Base-by-base conservation (phyloP, 2,329 filamentous ascomycete species). In the Aspergillus udagawae region DNA sequence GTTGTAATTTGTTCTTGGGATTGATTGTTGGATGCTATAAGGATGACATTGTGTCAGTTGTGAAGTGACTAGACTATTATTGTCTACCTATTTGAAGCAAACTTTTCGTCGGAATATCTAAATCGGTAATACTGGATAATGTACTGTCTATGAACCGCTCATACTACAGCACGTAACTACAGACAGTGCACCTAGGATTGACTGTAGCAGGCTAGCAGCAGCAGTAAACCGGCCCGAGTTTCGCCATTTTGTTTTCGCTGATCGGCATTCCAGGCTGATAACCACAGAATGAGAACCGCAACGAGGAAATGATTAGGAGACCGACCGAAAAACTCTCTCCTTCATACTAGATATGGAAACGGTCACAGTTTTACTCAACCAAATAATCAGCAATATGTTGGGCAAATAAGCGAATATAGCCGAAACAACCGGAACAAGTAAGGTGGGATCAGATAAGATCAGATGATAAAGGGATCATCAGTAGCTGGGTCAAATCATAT, bases 391-490 rank as follows among this genome's bases (percentile, higher is more conserved):
- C 32, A 17, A 38, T 38, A 7, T 7, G 32, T 17, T 5, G 32
- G 14, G 32, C 32, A 35, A 35, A 6, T 35, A 35, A 35, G 32
- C 32, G 32, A 35, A 14, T 35, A 14, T 17, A 38, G 35, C 20
- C 53, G 28, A 52, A 49, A 48, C 50, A 51, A 35, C 55, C 53
- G 23, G 48, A 63, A 56, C 20, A 9, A 59, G 63, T 55, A 59
- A 61, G 54, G 58, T 41, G 56, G 38, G 57, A 67, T 67, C 65
- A 65, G 65, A 67, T 67, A 67, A 67, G 65, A 67, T 65, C 62
- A 64, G 60, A 51, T 53, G 58, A 62, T 52, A 57, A 51, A 55
- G 58, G 51, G 44, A 59, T 35, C 9, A 45, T 38, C n/a, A 49
- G 48, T 38, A 60, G 51, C 59, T 57, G 59, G 52, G 35, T 42